Conservation (phyloP, 2,329 filamentous ascomycete genomes). For the Colletotrichum eleusines region DNA sequence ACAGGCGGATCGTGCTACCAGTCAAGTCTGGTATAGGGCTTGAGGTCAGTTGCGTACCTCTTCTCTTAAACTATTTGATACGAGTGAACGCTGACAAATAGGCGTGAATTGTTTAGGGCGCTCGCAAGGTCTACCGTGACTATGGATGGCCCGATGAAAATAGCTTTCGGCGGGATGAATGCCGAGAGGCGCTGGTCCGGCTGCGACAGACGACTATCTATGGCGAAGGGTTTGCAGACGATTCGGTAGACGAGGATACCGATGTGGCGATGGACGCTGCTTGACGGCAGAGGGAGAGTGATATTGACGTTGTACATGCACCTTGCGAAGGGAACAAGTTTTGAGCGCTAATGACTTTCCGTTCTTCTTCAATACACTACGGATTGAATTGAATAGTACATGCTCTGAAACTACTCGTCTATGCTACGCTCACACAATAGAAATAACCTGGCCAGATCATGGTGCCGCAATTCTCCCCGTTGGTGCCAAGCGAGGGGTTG, state of each 20-base stretch:
- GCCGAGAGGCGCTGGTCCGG: conserved; percentile 1
- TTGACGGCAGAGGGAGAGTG: conserved; percentile 8
- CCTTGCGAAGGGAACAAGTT: not conserved
- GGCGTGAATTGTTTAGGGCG: not conserved
- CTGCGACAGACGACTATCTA: conserved; percentile 7
- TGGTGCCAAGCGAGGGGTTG: conserved; percentile 41
- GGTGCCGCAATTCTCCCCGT: conserved; percentile 45
- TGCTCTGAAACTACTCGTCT: not conserved
- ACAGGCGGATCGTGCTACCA: conserved; percentile 9
- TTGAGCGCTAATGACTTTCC: conserved; percentile 2
- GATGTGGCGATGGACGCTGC: conserved; percentile 4
- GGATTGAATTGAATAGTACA: not conserved
- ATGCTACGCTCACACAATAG: conserved; percentile 44
- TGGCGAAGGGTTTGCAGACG: conserved; percentile 3
- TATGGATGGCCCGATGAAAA: conserved; percentile 11
- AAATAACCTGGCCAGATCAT: conserved; percentile 44
- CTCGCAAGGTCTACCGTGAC: conserved; percentile 8
- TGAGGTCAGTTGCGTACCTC: conserved; percentile 2
- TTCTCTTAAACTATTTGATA: not conserved
- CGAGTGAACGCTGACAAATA: not conserved
- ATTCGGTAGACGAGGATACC: conserved; percentile 2
- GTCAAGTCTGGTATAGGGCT: not conserved
- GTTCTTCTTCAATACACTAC: conserved; percentile 6
- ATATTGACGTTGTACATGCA: not conserved
- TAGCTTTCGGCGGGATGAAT: conserved; percentile 5